A percentile compares a stretch with the other conserved stretches of the same genome.
Conservation (phyloP, 139 green algal genomes). For the Microglena sp. region DNA sequence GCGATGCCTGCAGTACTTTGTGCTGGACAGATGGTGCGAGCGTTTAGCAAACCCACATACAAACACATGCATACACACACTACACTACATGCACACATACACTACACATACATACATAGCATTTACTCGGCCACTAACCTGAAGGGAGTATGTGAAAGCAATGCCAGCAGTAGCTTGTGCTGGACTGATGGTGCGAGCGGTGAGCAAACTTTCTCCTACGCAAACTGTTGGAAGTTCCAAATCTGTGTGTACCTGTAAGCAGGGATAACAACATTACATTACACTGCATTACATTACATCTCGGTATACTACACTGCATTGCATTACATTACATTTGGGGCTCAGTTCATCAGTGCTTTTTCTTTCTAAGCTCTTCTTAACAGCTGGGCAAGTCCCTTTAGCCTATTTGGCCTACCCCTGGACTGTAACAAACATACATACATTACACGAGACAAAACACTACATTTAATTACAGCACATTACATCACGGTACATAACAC, state of each 20-base stretch:
- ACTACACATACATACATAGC: not conserved
- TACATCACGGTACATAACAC: too few relatives aligned
- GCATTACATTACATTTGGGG: too few relatives aligned
- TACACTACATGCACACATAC: not conserved
- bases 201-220: constrained; percentile 34
- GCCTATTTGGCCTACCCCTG: too few relatives aligned
- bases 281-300: too few relatives aligned
- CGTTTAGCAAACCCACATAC: not conserved
- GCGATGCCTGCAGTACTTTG: not conserved
- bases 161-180: constrained; percentile 29
- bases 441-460: too few relatives aligned
- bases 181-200: constrained; percentile 20
- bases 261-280: not conserved
- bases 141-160: constrained; percentile 33
- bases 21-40: too few relatives aligned
- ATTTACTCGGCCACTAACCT: constrained; percentile 17
- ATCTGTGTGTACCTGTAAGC: constrained; percentile 6
- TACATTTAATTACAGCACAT: too few relatives aligned
- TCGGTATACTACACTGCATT: too few relatives aligned
- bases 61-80: not conserved
- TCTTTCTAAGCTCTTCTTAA: too few relatives aligned
- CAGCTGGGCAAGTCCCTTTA: too few relatives aligned
- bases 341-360: too few relatives aligned
- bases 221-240: constrained; percentile 29
- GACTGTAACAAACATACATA: too few relatives aligned